Base-by-base conservation (phyloP, 371 early-diverging fungal genomes). In the Apophysomyces sp. region DNA sequence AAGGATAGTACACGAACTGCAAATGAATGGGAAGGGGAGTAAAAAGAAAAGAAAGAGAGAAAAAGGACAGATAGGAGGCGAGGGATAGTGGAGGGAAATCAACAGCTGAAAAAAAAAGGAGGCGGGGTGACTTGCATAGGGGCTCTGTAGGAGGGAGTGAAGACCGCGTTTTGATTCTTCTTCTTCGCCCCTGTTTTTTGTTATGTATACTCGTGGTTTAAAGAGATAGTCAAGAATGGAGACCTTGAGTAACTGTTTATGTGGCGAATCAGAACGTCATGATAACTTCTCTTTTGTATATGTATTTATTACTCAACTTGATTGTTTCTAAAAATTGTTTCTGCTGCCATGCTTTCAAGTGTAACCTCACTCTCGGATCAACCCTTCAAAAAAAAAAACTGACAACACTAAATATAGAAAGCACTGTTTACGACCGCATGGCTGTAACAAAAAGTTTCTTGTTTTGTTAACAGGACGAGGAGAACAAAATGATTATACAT, bases 1-100 rank as follows among this genome's bases (percentile, higher is more conserved):
- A 54, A 52, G n/a, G n/a, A 56, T 53, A 28, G 29, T 53, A 53
- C 29, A 27, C 29, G 18, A 53, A 53, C 29, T 16, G 34, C 44
- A 59, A 59, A 59, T 51, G 60, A 52, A 52, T 27, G 60, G 49
- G 60, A 59, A 49, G 52, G 60, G 60, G 28, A 40, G 40, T 26
- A 55, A 61, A 18, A 37, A 26, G 32, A 55, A 28, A 27, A 41
- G 29, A 41, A 58, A 27, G 27, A 60, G 21, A 56, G 51, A 57
- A 18, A 26, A 56, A 56, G 34, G 27, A 56, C 16, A 56, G 27
- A 21, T 56, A 56, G 37, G 27, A 28, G 40, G 39, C 41, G 27
- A 39, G 41, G 28, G 58, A 28, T 40, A 16, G 40, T 29, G 57
- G 39, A 37, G 27, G 12, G 58, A 40, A 58, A 21, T 21, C 26